Conservation (phyloP, 768 basidiomycete genomes). For the Lanmaoa pseudosensibilis region DNA sequence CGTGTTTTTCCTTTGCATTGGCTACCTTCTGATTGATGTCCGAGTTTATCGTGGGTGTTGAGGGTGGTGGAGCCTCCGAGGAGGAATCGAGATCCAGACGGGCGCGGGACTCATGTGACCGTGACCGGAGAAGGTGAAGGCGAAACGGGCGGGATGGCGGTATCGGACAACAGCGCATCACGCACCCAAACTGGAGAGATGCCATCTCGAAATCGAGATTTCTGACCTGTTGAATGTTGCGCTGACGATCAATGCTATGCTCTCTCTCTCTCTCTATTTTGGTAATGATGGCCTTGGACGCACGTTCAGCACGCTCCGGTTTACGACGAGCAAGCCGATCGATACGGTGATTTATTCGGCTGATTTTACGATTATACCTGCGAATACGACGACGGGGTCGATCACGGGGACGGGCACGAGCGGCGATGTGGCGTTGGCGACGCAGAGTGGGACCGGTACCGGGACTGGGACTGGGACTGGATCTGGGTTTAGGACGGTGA, state of each 20-base stretch:
- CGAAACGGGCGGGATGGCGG: conserved; percentile 14
- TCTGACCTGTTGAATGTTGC: background rate
- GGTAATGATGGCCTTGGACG: background rate
- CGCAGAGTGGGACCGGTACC: conserved; percentile 1
- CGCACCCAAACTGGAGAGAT: background rate
- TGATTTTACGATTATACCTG: conserved; percentile 45
- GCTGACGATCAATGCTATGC: background rate
- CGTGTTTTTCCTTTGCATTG: background rate
- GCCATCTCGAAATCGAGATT: conserved; percentile 7
- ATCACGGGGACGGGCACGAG: background rate
- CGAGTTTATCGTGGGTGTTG: conserved; percentile 14
- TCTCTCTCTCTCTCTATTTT: background rate
- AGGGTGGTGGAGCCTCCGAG: conserved; percentile 7
- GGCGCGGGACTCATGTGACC: background rate
- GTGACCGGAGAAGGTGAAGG: conserved; percentile 5
- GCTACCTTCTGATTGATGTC: background rate
- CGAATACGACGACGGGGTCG: conserved; percentile 13
- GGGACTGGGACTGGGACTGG: background rate
- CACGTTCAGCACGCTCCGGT: conserved; percentile 31
- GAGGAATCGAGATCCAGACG: conserved; percentile 20
- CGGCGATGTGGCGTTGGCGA: conserved; percentile 5
- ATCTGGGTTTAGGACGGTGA: conserved; percentile 4
- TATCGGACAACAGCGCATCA: background rate
- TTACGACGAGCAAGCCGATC: conserved; percentile 28
- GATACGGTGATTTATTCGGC: conserved; percentile 47